Evolutionary conservation across 805 yeast species (phyloP), one percentile per base, ranked within the genome.

Genomic region (Metschnikowia noctiluminum): DNA sequence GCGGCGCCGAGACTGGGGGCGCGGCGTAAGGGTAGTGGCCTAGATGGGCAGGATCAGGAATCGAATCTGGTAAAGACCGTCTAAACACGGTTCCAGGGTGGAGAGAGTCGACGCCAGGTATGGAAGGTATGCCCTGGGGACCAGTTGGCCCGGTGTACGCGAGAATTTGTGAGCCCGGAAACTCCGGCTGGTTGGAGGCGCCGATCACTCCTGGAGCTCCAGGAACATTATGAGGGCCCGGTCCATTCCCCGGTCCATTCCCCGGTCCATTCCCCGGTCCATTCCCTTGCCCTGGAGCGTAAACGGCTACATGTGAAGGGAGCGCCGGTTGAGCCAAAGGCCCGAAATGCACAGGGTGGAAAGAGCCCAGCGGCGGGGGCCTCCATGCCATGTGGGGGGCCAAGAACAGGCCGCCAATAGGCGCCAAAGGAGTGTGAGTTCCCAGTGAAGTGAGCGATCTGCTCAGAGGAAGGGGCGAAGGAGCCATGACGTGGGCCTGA

Each of bases 351-450:
- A 28, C 16, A 16, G 42, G 39, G 14, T 38, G 47, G 32, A 38
- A 38, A 12, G 42, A 3, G 28, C 40, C 47, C 39, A 36, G 43
- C 26, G 21, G 43, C 26, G 21, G 40, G 36, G 27, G 39, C n/a
- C 35, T 39, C 5, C 32, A 9, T 2, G 48, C 12, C 31, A 16
- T 26, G 27, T 43, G 38, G 15, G 38, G 14, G 8, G 46, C 10
- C 28, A 40, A 42, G 31, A 40, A 40, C 26, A 32, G 38, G 26
- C 30, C 38, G 31, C 34, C 35, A 14, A 28, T 36, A 28, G 40
- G 36, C 27, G 43, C 47, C 28, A 26, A 41, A 15, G 42, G 43
- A 37, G 48, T 45, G 35, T 39, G 48, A 7, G 48, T 26, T 5
- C 37, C 43, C 48, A 45, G 48, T 36, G 35, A 14, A 21, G 34